Conservation (phyloP, 768 basidiomycete genomes). For the Galerina marginata region DNA sequence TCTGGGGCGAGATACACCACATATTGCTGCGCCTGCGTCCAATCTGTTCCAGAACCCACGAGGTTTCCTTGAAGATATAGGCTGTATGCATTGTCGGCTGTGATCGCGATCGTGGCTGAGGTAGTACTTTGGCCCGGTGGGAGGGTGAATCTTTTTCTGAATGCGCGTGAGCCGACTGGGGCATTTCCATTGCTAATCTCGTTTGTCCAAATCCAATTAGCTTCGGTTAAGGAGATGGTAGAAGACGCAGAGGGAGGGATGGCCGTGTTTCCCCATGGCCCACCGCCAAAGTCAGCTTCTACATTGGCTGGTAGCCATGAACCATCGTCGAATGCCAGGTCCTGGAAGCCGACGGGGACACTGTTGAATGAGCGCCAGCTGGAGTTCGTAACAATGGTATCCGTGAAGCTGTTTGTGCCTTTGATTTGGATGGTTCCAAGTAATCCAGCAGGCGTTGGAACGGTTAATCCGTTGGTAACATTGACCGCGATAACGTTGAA, state of each 20-base stretch:
- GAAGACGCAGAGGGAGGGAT: background rate
- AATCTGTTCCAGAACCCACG: slow-evolving; percentile 29
- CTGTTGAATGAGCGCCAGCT: no score
- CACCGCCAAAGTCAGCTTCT: slow-evolving; percentile 4
- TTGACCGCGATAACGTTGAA: no score
- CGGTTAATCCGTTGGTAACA: no score
- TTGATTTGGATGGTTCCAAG: no score
- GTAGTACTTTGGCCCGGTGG: slow-evolving; percentile 26
- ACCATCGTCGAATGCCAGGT: slow-evolving; percentile 34
- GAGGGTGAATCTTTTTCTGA: slow-evolving; percentile 31
- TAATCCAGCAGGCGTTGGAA: no score
- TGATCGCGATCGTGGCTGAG: slow-evolving; percentile 32
- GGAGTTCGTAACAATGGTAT: no score
- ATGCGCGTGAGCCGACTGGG: slow-evolving; percentile 32
- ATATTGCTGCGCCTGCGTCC: slow-evolving; percentile 28
- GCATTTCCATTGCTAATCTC: slow-evolving; percentile 24
- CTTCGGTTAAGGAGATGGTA: background rate
- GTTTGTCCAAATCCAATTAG: slow-evolving; percentile 37
- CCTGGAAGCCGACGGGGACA: slow-evolving; percentile 32
- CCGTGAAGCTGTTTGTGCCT: no score
- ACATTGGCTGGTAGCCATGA: slow-evolving; percentile 33
- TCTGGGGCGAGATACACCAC: slow-evolving; percentile 28
- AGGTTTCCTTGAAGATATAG: slow-evolving; percentile 35
- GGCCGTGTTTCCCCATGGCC: background rate
- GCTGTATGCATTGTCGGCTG: slow-evolving; percentile 32